Conservation (phyloP, 257 asterid genomes). For the Nicotiana otophora region DNA sequence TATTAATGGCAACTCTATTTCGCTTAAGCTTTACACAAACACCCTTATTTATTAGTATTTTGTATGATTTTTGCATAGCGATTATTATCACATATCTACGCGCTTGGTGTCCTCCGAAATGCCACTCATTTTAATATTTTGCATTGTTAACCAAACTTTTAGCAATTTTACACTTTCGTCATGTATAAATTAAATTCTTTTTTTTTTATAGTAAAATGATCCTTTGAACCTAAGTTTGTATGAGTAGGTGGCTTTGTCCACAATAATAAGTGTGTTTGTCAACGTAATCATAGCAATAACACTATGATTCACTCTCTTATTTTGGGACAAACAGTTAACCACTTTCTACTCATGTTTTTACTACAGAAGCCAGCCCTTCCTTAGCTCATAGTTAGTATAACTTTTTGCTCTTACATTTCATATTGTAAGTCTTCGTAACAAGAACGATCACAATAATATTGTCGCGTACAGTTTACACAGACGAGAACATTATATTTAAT, state of each 20-base stretch:
- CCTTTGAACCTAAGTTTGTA: conserved; percentile 16
- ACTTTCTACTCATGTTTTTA: not conserved
- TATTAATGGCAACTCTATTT: not conserved
- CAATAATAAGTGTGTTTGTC: conserved; percentile 19
- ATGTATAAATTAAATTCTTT: too few relatives aligned
- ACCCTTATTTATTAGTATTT: not conserved
- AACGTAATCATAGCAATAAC: conserved; percentile 10
- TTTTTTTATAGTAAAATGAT: not conserved
- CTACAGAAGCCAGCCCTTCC: not conserved
- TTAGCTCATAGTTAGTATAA: too few relatives aligned
- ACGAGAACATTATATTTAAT: too few relatives aligned
- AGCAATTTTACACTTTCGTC: too few relatives aligned
- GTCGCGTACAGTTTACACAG: too few relatives aligned
- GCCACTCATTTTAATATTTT: too few relatives aligned
- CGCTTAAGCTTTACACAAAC: not conserved
- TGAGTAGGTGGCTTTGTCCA: conserved; percentile 22
- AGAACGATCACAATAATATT: too few relatives aligned
- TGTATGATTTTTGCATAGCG: not conserved
- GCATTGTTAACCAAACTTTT: too few relatives aligned
- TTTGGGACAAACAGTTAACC: not conserved
- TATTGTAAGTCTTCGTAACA: too few relatives aligned
- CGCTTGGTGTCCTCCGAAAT: too few relatives aligned
- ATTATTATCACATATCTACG: not conserved
- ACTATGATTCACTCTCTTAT: not conserved
- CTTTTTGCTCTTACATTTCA: too few relatives aligned